phyloP scores from a whole-genome alignment of 2,329 filamentous ascomycete genomes.

The Cladosporium phlei region DNA sequence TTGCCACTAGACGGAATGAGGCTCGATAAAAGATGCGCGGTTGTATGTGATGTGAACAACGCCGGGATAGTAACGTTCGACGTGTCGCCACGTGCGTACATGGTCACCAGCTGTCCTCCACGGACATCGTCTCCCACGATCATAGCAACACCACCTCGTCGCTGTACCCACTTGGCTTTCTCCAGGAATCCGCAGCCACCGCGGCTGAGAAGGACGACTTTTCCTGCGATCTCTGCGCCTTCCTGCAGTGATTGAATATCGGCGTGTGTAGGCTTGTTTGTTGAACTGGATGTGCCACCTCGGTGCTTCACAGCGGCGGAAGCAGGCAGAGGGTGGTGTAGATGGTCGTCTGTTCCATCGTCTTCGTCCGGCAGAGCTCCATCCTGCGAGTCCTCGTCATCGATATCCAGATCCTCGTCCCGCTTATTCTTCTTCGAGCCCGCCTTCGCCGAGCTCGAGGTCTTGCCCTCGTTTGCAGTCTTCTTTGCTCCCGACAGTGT shows the following conservation, averaged over 20 bases:
- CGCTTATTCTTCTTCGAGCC: slow-evolving; percentile 24
- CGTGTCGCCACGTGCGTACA: slow-evolving; percentile 96
- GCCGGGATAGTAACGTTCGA: slow-evolving; percentile 92
- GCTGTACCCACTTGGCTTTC: slow-evolving; percentile 95
- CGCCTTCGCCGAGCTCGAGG: slow-evolving; percentile 14
- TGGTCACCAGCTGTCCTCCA: slow-evolving; percentile 84
- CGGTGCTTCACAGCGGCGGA: slow-evolving; percentile 36
- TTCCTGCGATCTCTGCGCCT: slow-evolving; percentile 85
- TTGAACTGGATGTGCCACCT: slow-evolving; percentile 31
- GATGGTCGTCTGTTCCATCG: slow-evolving; percentile 81
- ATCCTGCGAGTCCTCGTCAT: slow-evolving; percentile 11
- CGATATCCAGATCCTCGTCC: slow-evolving; percentile 1
- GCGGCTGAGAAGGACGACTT: slow-evolving; percentile 83
- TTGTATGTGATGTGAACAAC: slow-evolving; percentile 90
- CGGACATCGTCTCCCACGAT: slow-evolving; percentile 92
- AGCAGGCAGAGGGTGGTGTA: slow-evolving; percentile 57
- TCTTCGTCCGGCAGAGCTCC: slow-evolving; percentile 36
- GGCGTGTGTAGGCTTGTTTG: slow-evolving; percentile 54
- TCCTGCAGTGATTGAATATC: slow-evolving; percentile 92
- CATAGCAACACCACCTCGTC: slow-evolving; percentile 79
- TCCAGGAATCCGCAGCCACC: slow-evolving; percentile 95
- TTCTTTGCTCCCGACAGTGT: slow-evolving; percentile 17
- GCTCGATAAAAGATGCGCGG: slow-evolving; percentile 85
- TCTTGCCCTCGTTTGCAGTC: slow-evolving; percentile 14
- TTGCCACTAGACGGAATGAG: slow-evolving; percentile 69